Evolutionary conservation across 768 basidiomycete species (phyloP), one percentile per base, ranked within the genome.

Genomic region (Dentipellis fragilis): DNA sequence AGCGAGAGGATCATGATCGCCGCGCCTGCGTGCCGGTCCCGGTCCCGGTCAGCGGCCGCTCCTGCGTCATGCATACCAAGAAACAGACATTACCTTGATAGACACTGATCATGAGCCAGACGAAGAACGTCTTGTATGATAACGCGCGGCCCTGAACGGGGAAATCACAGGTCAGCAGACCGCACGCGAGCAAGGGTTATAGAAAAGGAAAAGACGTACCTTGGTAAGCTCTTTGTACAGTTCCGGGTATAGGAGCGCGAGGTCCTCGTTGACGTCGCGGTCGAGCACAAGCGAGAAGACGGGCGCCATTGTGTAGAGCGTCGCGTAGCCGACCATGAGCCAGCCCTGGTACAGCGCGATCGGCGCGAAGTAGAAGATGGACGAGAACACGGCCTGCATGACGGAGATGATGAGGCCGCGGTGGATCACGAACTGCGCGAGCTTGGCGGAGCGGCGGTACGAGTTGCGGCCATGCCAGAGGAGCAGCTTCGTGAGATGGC

Each of bases 401-500:
- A 98, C 81, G 9, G 93, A 93, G 57, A 98, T 96, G 69, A 97
- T 96, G 48, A 99, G 74, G 14, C 94, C 94, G 58, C 94, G 86
- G 66, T 98, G 96, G 61, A 98, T 98, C 61, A 99, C 94, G 64
- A 99, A 99, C 69, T 98, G 96, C 0, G 95, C 93, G 23, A 99
- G 79, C 68, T 98, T 99, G 36, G 96, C 94, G 0, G 91, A 93
- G 60, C 96, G 93, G 51, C 96, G 91, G 71, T 99, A 99, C 9
- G 93, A 96, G 71, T 98, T 98, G 48, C 96, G 87, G 6, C 96
- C 96, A 60, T 98, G 96, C 96, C 96, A 99, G 40, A 98, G 79
- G 17, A 99, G 85, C 2, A 99, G 81, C 68, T 98, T 98, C 10
- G 94, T 96, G 50, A 99, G 82, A 69, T 82, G 80, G 65, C 89